Evolutionary conservation across 2,329 filamentous ascomycete species (phyloP), one percentile per base, ranked within the genome.

Genomic region (Aspergillus jensenii): DNA sequence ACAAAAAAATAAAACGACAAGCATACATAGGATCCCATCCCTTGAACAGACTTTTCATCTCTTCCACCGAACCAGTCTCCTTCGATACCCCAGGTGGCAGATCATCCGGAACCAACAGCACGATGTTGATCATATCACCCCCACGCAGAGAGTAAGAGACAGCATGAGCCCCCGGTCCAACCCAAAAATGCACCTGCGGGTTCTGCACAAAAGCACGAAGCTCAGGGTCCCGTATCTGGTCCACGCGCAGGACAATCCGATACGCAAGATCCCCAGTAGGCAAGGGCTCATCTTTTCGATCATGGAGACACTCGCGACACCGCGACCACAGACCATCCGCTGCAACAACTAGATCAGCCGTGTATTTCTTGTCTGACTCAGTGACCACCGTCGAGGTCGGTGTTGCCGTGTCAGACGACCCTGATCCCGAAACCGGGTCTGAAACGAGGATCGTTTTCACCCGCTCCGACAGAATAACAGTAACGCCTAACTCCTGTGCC

Each of bases 181-280:
- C 76, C 87, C 87, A 90, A 67, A 87, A 85, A 62, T 85, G 79
- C 11, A 82, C 79, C 2, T 77, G 74, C 0, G 82, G 81, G 0
- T 81, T 79, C 7, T 75, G 68, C 1, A 89, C 80, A 74, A 83
- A 83, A 0, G 79, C 74, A 17, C 75, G 73, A 4, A 89, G 69
- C 0, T 79, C 74, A 21, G 76, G 72, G 43, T 87, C 83, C 0
- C 73, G 62, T 1, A 88, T 77, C 31, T 86, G 76, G 7, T 83
- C 78, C 0, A 81, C 66, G 4, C 50, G 62, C 3, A 89, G 74
- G 0, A 87, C 81, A 35, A 89, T 82, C 2, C 87, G 78, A 65
- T 88, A 90, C 1, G 86, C 87, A 14, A 89, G 69, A 67, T 90
- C 87, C 0, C 86, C 87, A 0, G 86, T 89, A 0, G 84, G 81